Evolutionary conservation across 441 rosid species (phyloP), one percentile per base, ranked within the genome.

Genomic region (Omphalea diandra): DNA sequence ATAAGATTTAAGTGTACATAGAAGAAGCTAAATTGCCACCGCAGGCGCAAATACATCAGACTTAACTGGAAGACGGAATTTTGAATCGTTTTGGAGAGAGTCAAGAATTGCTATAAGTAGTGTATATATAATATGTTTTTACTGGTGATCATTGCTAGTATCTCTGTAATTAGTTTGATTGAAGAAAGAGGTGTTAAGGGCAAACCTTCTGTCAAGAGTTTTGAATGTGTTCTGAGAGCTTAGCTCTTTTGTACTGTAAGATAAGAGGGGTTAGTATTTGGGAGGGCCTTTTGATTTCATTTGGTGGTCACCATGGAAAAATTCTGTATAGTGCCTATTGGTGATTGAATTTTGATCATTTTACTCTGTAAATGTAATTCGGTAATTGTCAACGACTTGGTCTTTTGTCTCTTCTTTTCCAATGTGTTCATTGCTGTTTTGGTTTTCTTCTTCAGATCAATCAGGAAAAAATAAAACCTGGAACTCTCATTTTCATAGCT

Each of bases 1-100:
- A 52, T 46, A 72, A 44, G 69, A 43, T n/a, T 32, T 8, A 83
- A 82, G 77, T 93, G 96, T 91, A 88, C 43, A 93, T 91, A 89
- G 63, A 74, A 71, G 74, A 72, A 66, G 75, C 79, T 52, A 62
- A 76, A 71, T 10, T 55, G 83, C 72, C 67, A 67, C 56, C 63
- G 43, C 65, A 67, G 65, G 68, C 68, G 40, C 61, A 64, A 58
- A 24, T 66, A 69, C 62, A 70, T 62, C 64, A 33, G 65, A 73
- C 57, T 71, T 77, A 83, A 75, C 79, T 69, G 69, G 81, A 75
- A 26, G 69, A 75, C 72, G 76, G 70, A 76, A 56, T 68, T 76
- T 73, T 68, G 74, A 62, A 73, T 63, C 72, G 14, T 71, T 82
- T 80, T 80, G 74, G 55, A 62, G 59, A 56, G 70, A 65, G 68